Percentiles rank a stretch among this genome's conserved stretches.
These are phyloP conservation scores for Trichomonas tenax DNA, from an alignment of 208 protist genomes.

Conservation along the genomic window DNA sequence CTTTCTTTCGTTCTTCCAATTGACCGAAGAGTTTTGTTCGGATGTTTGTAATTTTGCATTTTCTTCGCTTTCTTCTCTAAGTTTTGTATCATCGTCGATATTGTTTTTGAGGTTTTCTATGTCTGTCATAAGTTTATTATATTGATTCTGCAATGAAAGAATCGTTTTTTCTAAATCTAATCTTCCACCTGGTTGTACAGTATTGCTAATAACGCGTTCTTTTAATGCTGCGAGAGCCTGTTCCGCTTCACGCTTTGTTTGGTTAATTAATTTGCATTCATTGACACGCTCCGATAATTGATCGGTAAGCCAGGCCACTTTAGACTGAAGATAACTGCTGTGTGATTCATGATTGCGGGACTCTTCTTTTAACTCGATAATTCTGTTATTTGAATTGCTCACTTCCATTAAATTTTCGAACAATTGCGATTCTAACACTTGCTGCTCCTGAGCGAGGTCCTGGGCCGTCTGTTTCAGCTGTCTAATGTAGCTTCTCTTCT, in stretches of 20 bases:
- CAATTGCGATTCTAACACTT: not conserved
- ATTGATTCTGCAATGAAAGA: not conserved
- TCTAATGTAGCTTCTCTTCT: not conserved
- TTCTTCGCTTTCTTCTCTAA: not conserved
- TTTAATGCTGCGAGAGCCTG: not conserved
- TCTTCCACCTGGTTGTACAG: not conserved
- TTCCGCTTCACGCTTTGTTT: not conserved
- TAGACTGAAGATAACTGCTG: not conserved
- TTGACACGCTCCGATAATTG: not conserved
- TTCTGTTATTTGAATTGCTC: not conserved
- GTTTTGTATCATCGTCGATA: not conserved
- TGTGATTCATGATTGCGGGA: not conserved
- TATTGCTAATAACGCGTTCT: not conserved
- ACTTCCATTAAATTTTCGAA: not conserved
- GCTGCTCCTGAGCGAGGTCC: not conserved
- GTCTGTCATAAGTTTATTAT: not conserved
- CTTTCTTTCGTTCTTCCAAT: not conserved
- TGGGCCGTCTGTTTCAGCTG: not conserved
- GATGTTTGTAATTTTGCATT: not conserved
- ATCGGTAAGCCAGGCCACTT: not conserved
- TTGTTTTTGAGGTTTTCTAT: not conserved
- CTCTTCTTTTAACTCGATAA: not conserved
- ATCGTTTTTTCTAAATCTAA: constrained; percentile 18
- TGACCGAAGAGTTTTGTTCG: not conserved
- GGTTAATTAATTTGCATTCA: not conserved